These are phyloP conservation scores for Purpureocillium lavendulum DNA, from an alignment of 2,329 filamentous ascomycete genomes.

Conservation along the genomic window DNA sequence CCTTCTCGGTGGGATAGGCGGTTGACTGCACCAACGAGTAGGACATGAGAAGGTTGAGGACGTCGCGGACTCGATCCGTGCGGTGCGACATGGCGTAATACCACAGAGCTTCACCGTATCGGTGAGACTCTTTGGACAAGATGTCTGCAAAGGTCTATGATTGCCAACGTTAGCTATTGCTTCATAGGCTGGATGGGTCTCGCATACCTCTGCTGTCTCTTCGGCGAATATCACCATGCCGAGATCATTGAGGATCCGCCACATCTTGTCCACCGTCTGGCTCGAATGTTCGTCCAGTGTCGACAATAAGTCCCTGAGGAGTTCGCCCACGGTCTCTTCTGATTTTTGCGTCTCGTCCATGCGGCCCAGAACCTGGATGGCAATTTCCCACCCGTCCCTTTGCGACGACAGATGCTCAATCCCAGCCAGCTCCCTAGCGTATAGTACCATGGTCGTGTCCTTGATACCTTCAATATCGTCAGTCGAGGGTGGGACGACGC, in stretches of 20 bases:
- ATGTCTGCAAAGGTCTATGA: constrained; percentile 72
- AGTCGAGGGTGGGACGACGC: constrained; percentile 49
- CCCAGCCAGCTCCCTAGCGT: constrained; percentile 60
- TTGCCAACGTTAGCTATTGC: constrained; percentile 15
- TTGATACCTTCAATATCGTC: constrained; percentile 60
- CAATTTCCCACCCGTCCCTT: constrained; percentile 81
- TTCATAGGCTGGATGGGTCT: background rate
- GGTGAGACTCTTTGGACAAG: constrained; percentile 61
- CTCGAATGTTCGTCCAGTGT: constrained; percentile 57
- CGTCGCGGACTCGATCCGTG: constrained; percentile 69
- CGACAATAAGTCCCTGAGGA: constrained; percentile 60
- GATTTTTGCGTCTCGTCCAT: constrained; percentile 66
- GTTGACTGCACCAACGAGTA: constrained; percentile 80
- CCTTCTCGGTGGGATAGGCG: constrained; percentile 61
- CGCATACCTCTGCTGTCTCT: constrained; percentile 70
- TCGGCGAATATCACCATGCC: constrained; percentile 73
- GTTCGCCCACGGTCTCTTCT: constrained; percentile 63
- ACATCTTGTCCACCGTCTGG: constrained; percentile 71
- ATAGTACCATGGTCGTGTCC: constrained; percentile 69
- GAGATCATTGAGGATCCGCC: constrained; percentile 67
- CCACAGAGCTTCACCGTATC: constrained; percentile 79
- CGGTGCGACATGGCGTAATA: constrained; percentile 86
- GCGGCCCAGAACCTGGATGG: constrained; percentile 72
- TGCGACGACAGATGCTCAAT: constrained; percentile 38
- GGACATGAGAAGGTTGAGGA: constrained; percentile 79